Base-by-base conservation (phyloP, 306 rosid species). In the Prunus mira region DNA sequence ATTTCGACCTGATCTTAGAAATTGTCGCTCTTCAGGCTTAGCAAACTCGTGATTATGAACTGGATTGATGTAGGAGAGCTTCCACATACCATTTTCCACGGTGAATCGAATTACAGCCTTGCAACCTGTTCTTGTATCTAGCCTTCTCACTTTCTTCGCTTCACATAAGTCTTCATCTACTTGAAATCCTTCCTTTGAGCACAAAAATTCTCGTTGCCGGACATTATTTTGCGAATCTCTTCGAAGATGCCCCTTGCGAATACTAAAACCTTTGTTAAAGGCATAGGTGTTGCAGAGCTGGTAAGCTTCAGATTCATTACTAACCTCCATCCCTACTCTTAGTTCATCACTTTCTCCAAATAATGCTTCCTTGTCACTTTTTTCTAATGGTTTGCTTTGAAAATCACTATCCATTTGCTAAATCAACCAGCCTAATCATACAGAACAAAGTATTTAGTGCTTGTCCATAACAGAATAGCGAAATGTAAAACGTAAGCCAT, bases 51-150 rank as follows among this genome's bases (percentile, higher is more conserved):
- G 74, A 50, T 69, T 69, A 49, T 49, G 74, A 24, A n/a, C 22
- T 7, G 74, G 43, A 25, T 69, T 69, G n/a, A 69, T 27, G 22
- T 69, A 28, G 2, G 60, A 24, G 38, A 69, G 25, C 41, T 69
- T 69, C 60, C 74, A 69, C 17, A 25, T 17, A 27, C 60, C 46
- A 49, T 50, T 49, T 14, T 50, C 73, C 22, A 69, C 73, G 27
- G 19, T 69, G 73, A 69, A 69, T 7, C 43, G 58, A 51, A 69
- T 47, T 7, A 51, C 58, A 69, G 73, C 73, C 60, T 69, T 69
- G 73, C 58, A 69, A 24, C 73, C 73, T 22, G 73, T 69, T 50
- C 58, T 69, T 0, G 73, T 69, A 34, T 69, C 73, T 60, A 69
- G 17, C 9, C 60, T 69, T 50, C 45, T 50, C n/a, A 25, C 38